Conservation (phyloP, 495 filamentous ascomycete species). For the Umbilicaria muhlenbergii region DNA sequence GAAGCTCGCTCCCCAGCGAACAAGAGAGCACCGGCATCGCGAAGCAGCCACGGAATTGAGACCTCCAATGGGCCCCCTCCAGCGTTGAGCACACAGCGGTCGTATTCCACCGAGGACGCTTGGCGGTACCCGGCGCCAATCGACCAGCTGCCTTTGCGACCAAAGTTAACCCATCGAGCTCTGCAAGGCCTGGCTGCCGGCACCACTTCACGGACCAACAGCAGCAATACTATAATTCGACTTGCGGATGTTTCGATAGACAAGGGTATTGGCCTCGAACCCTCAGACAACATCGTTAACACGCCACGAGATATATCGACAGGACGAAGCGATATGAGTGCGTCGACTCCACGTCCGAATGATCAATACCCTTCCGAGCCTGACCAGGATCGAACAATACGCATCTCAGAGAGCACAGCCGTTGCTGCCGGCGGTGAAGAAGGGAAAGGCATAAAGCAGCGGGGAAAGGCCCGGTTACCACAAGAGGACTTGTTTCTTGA, state of each 20-base stretch:
- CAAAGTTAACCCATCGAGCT: constrained; percentile 7
- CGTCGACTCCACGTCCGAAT: no score
- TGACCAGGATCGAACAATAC: neutral
- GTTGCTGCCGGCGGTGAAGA: neutral
- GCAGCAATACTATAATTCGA: neutral
- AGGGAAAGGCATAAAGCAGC: constrained; percentile 10
- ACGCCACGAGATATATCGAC: no score
- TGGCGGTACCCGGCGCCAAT: constrained; percentile 2
- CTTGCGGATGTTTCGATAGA: no score
- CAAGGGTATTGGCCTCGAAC: no score
- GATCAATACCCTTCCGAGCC: neutral
- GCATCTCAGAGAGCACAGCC: neutral
- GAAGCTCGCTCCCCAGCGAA: constrained; percentile 18
- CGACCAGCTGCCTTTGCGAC: constrained; percentile 8
- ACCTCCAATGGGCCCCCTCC: constrained; percentile 28
- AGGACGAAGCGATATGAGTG: no score
- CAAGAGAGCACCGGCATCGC: constrained; percentile 24
- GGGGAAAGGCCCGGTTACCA: constrained; percentile 20
- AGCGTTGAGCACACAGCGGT: constrained; percentile 27
- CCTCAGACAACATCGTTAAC: no score
- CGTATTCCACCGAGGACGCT: constrained; percentile 14
- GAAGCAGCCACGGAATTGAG: constrained; percentile 27
- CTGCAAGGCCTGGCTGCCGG: constrained; percentile 7
- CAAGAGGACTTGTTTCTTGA: constrained; percentile 50
- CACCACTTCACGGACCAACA: neutral